These are phyloP conservation scores for Cladosporium sp. DNA, from an alignment of 2,329 filamentous ascomycete genomes.

Conservation along the genomic window DNA sequence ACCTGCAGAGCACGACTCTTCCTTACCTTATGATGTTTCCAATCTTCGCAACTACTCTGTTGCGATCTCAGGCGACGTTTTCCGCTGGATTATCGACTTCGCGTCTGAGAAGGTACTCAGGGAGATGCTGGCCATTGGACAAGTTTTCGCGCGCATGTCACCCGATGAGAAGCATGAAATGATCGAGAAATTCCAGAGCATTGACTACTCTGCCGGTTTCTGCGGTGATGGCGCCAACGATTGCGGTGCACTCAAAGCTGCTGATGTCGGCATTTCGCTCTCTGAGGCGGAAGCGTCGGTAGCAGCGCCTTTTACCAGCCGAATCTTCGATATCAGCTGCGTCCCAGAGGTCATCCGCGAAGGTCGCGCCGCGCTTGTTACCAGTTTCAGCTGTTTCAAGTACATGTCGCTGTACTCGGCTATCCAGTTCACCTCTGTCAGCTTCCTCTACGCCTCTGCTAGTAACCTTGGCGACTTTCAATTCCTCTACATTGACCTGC, in stretches of 20 bases:
- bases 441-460: slow-evolving; percentile 89
- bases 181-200: slow-evolving; percentile 92
- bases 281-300: slow-evolving; percentile 97
- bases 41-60: slow-evolving; percentile 83
- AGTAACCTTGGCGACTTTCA: slow-evolving; percentile 97
- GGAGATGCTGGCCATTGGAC: slow-evolving; percentile 83
- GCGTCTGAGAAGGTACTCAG: slow-evolving; percentile 75
- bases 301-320: slow-evolving; percentile 94
- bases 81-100: slow-evolving; percentile 94
- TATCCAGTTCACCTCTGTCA: slow-evolving; percentile 98
- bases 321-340: slow-evolving; percentile 93
- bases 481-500: slow-evolving; percentile 92
- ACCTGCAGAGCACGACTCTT: slow-evolving; percentile 70
- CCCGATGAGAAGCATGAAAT: slow-evolving; percentile 98
- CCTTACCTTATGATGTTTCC: slow-evolving; percentile 77
- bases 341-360: slow-evolving; percentile 91
- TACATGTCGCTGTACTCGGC: slow-evolving; percentile 99
- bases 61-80: slow-evolving; percentile 88
- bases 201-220: slow-evolving; percentile 93
- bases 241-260: slow-evolving; percentile 92
- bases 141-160: slow-evolving; percentile 97
- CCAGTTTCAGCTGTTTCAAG: slow-evolving; percentile 99
- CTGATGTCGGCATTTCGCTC: slow-evolving; percentile 93
- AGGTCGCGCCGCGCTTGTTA: slow-evolving; percentile 91
- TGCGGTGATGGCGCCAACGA: slow-evolving; percentile 98